Percentiles rank a stretch among this genome's conserved stretches.
These are phyloP conservation scores for Exidia glandulosa DNA, from an alignment of 768 basidiomycete species.

Conservation along the genomic window DNA sequence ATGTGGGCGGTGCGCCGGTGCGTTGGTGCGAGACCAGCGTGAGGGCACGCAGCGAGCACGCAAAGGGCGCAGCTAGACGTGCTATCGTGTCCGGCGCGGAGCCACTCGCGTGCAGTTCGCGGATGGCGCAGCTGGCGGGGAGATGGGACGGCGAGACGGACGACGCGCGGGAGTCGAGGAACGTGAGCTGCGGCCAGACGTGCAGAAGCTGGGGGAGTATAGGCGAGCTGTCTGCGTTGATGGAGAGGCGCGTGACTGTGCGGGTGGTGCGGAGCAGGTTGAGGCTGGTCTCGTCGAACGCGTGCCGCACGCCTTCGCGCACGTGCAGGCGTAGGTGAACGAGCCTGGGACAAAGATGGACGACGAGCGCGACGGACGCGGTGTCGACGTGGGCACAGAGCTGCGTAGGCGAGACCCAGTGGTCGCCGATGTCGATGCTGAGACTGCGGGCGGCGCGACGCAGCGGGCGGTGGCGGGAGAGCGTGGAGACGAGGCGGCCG, in stretches of 20 bases:
- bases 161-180: neutral
- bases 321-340: neutral
- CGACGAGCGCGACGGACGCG: neutral
- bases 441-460: neutral
- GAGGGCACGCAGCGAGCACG: neutral
- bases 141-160: neutral
- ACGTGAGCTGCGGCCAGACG: neutral
- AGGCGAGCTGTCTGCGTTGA: neutral
- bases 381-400: neutral
- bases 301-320: neutral
- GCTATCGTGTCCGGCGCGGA: neutral
- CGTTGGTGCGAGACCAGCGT: neutral
- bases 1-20: neutral
- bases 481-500: neutral
- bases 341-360: neutral
- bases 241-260: neutral
- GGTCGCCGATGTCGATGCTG: neutral
- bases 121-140: neutral
- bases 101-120: neutral
- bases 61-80: neutral
- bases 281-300: neutral
- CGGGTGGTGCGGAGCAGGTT: neutral
- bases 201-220: neutral
- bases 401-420: neutral
- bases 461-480: neutral